A percentile compares a stretch with the other conserved stretches of the same genome.
phyloP scores from a whole-genome alignment of 352 stramenopile species.

The Pythium guiyangense region DNA sequence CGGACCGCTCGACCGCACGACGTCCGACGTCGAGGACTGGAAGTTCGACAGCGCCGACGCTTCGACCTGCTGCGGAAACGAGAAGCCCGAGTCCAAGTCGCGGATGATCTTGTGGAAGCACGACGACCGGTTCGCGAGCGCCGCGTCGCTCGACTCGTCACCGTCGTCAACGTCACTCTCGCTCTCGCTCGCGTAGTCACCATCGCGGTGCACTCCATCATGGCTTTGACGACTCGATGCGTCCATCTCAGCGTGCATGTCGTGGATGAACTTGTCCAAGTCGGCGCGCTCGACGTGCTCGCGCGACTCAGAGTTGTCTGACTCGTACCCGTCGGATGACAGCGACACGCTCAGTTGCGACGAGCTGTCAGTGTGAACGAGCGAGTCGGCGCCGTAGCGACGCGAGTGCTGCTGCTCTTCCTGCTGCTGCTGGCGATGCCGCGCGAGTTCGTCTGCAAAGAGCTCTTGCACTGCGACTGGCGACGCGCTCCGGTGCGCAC shows the following conservation, averaged over 20 bases:
- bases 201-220: background rate
- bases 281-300: slow-evolving; percentile 19
- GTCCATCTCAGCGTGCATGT: slow-evolving; percentile 16
- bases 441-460: too few relatives aligned
- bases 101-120: slow-evolving; percentile 48
- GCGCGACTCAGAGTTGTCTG: slow-evolving; percentile 17
- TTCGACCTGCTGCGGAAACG: slow-evolving; percentile 42
- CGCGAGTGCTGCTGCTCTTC: background rate
- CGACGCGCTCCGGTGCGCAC: too few relatives aligned
- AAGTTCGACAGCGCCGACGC: slow-evolving; percentile 22
- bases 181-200: slow-evolving; percentile 13
- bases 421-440: too few relatives aligned
- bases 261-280: slow-evolving; percentile 22
- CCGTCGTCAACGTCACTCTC: slow-evolving; percentile 21
- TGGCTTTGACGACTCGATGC: background rate
- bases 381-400: slow-evolving; percentile 13
- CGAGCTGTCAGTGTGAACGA: slow-evolving; percentile 25
- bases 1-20: background rate
- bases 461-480: too few relatives aligned
- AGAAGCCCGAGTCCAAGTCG: slow-evolving; percentile 50
- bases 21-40: slow-evolving; percentile 9
- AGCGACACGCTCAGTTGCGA: slow-evolving; percentile 21
- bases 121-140: slow-evolving; percentile 14
- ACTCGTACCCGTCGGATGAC: slow-evolving; percentile 23
- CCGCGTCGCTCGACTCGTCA: slow-evolving; percentile 8